Evolutionary conservation across 768 basidiomycete species (phyloP).

Genomic region (Pilatotrama ljubarskyi): DNA sequence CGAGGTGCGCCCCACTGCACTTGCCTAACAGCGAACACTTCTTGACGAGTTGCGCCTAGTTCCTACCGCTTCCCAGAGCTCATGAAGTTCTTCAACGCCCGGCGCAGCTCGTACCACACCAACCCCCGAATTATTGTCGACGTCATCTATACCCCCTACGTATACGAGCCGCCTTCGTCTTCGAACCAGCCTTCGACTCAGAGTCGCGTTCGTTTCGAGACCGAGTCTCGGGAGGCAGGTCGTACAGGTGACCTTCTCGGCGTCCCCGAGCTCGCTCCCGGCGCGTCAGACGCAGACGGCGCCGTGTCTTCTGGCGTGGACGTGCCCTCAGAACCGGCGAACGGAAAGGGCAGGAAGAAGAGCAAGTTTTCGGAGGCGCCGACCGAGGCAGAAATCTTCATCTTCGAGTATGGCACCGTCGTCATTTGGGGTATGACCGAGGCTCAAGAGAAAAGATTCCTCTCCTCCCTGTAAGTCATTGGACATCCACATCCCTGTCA

Average conservation of each 20-base stretch:
- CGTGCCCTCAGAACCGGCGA: slow-evolving; percentile 25
- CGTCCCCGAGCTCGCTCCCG: slow-evolving; percentile 63
- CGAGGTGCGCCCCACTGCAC: slow-evolving; percentile 54
- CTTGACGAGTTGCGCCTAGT: slow-evolving; percentile 42
- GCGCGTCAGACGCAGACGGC: slow-evolving; percentile 29
- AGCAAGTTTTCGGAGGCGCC: slow-evolving; percentile 68
- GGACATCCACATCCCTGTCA: neutral
- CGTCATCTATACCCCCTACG: slow-evolving; percentile 91
- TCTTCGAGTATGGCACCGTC: slow-evolving; percentile 93
- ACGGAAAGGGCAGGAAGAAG: slow-evolving; percentile 48
- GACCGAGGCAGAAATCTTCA: slow-evolving; percentile 83
- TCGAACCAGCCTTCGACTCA: slow-evolving; percentile 18
- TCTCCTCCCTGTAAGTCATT: slow-evolving; percentile 79
- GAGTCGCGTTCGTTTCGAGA: slow-evolving; percentile 18
- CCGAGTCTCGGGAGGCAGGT: slow-evolving; percentile 22
- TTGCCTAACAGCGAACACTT: neutral
- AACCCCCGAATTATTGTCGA: slow-evolving; percentile 88
- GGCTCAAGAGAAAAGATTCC: slow-evolving; percentile 84
- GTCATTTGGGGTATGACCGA: slow-evolving; percentile 99
- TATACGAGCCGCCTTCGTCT: slow-evolving; percentile 53
- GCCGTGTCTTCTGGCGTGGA: slow-evolving; percentile 9
- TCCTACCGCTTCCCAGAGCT: slow-evolving; percentile 89
- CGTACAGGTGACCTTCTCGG: slow-evolving; percentile 75
- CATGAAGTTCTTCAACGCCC: slow-evolving; percentile 86
- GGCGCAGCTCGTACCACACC: slow-evolving; percentile 80